Base-by-base conservation (phyloP, 371 early-diverging fungal genomes). In the Syncephalastrum sp. region DNA sequence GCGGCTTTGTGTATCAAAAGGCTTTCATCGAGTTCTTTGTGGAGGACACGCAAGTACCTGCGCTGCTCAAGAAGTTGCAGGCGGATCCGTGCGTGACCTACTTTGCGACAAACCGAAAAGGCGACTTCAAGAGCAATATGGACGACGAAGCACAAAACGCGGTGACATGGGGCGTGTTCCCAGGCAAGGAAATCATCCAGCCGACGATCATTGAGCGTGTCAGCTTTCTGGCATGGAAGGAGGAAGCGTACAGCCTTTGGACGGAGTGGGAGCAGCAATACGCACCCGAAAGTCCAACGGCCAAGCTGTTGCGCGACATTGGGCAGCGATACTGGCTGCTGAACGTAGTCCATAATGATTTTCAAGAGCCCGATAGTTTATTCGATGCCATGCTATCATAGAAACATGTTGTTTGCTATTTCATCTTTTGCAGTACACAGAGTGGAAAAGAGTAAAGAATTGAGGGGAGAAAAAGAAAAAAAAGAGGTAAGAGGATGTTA, bases 81-180 rank as follows among this genome's bases (percentile, higher is more conserved):
- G 64, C 72, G 52, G 77, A 84, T 41, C 84, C 87, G 1, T 83
- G 74, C 50, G 74, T 95, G 38, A 94, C 97, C 4, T 97, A 87
- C 68, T 92, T 92, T 69, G 96, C 95, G 13, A 85, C 91, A 12
- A 95, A 93, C 67, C 69, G 78, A 13, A 75, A 86, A 52, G 92
- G 91, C 44, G 87, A 91, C 43, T 82, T 92, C 53, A 53, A 77
- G 52, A 89, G 91, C 23, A 94, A 92, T 63, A 81, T 72, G 19
- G 51, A 63, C 33, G 69, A 77, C 19, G 79, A 71, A n/a, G 74
- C 47, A 45, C 74, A 68, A 52, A 94, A 92, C 58, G 94, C 94
- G 2, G 89, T 98, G 15, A 95, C 97, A 1, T 98, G 98, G 98
- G 98, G 97, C 45, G 96, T 96, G 21, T 97, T 98, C 69, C 95